These are phyloP conservation scores for Mycena kentingensis DNA, from an alignment of 768 basidiomycete genomes.

Conservation along the genomic window DNA sequence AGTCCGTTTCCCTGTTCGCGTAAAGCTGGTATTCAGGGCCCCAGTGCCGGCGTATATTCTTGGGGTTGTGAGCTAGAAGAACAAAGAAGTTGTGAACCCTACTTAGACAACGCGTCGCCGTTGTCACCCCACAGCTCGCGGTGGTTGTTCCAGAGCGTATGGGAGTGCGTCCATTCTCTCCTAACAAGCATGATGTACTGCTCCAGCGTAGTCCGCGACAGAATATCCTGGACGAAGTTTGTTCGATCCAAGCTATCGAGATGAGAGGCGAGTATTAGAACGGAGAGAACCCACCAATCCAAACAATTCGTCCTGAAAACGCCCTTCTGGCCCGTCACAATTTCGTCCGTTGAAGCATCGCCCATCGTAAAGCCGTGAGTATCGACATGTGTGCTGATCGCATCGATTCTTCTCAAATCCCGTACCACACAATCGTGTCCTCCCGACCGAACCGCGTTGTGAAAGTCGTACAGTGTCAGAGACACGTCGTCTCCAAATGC, in stretches of 20 bases:
- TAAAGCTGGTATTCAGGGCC: constrained; percentile 94
- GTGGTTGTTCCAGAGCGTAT: constrained; percentile 80
- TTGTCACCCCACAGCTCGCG: constrained; percentile 97
- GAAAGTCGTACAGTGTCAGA: constrained; percentile 94
- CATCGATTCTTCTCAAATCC: constrained; percentile 70
- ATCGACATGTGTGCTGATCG: constrained; percentile 65
- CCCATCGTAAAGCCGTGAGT: constrained; percentile 85
- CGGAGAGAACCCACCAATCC: constrained; percentile 68
- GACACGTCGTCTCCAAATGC: constrained; percentile 68
- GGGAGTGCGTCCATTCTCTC: constrained; percentile 71
- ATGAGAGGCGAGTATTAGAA: constrained; percentile 3
- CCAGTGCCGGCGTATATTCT: constrained; percentile 94
- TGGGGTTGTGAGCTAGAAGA: neutral
- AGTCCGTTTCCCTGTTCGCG: constrained; percentile 91
- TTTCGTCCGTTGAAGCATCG: constrained; percentile 62
- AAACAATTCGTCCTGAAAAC: constrained; percentile 94
- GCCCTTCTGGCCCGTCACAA: constrained; percentile 88
- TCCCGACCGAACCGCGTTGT: constrained; percentile 72
- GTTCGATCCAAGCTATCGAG: constrained; percentile 84
- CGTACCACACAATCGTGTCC: constrained; percentile 87
- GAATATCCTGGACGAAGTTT: constrained; percentile 95
- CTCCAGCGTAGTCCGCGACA: constrained; percentile 80
- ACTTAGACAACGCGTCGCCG: constrained; percentile 78
- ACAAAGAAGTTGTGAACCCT: neutral
- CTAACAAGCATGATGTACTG: constrained; percentile 80